Evolutionary conservation across 2,329 filamentous ascomycete species (phyloP).

Genomic region (Monosporascus cannonballus): DNA sequence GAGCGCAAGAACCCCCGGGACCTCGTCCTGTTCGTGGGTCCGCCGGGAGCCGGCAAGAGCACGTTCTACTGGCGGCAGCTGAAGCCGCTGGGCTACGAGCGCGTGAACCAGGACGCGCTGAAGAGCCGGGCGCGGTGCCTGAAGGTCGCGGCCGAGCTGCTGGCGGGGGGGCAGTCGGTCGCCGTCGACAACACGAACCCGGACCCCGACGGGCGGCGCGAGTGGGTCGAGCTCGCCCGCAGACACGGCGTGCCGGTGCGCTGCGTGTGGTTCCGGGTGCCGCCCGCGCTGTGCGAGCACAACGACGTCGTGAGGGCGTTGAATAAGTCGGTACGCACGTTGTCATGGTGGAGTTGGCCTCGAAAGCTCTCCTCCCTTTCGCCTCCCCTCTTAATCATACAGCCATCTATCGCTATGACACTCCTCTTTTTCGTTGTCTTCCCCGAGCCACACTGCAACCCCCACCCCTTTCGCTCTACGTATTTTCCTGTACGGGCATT

Average conservation of each 20-base stretch:
- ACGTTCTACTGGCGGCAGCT: slow-evolving; percentile 80
- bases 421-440: no score
- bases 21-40: slow-evolving; percentile 80
- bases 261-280: slow-evolving; percentile 78
- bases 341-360: not conserved
- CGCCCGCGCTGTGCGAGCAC: slow-evolving; percentile 66
- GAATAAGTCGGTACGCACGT: slow-evolving; percentile 38
- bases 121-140: slow-evolving; percentile 69
- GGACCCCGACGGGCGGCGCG: slow-evolving; percentile 66
- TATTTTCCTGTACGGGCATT: not conserved
- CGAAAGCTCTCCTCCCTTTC: not conserved
- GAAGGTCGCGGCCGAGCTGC: slow-evolving; percentile 60
- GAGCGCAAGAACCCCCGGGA: slow-evolving; percentile 62
- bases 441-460: not conserved
- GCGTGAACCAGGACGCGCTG: slow-evolving; percentile 85
- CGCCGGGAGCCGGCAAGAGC: slow-evolving; percentile 85
- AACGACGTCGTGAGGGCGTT: slow-evolving; percentile 80
- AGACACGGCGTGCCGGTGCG: slow-evolving; percentile 69
- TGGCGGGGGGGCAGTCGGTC: slow-evolving; percentile 62
- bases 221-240: slow-evolving; percentile 72
- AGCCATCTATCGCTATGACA: no score
- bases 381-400: not conserved
- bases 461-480: not conserved
- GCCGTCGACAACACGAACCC: slow-evolving; percentile 95
- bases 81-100: slow-evolving; percentile 70